Evolutionary conservation across 306 rosid species (phyloP), one percentile per base, ranked within the genome.

Genomic region (Glycine latifolia): DNA sequence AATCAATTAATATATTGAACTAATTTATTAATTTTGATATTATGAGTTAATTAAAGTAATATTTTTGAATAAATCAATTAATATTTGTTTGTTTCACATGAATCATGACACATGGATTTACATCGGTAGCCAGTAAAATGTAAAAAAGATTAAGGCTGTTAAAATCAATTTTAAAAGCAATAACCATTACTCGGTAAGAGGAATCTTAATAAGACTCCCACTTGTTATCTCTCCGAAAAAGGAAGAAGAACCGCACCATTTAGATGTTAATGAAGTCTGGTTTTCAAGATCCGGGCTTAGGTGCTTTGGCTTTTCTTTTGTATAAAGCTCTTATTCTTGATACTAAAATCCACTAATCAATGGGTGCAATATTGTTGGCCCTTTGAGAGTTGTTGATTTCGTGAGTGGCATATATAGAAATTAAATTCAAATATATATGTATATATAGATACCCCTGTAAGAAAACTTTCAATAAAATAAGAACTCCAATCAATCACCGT

Each of bases 161-260:
- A 7, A 43, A 43, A 43, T 43, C 8, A 43, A 43, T 7, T 43
- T 43, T 43, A 43, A 43, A 43, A 43, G 47, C 9, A 43, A 43
- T 11, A 47, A 44, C 1, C 44, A 62, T 6, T 12, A 81, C 14
- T 43, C 10, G 10, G 41, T 12, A 47, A 48, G 72, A 67, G 73
- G 78, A 68, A 82, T 68, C 73, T 49, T 41, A 39, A 49, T 10
- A 5, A 69, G 80, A 16, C 37, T 16, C 77, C 78, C 85, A 82
- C 85, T 68, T 2, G 9, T 31, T 50, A 33, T 74, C 50, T 46
- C 10, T 16, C 16, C 2, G 0, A 12, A 55, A 55, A 66, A 71
- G 7, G 46, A 33, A 63, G 44, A 63, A 73, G 17, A 73, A 73
- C 43, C 75, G 31, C 75, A 66, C 55, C 54, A 37, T 13, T 60